Conservation (phyloP, 768 basidiomycete genomes). For the Termitomyces sp. region DNA sequence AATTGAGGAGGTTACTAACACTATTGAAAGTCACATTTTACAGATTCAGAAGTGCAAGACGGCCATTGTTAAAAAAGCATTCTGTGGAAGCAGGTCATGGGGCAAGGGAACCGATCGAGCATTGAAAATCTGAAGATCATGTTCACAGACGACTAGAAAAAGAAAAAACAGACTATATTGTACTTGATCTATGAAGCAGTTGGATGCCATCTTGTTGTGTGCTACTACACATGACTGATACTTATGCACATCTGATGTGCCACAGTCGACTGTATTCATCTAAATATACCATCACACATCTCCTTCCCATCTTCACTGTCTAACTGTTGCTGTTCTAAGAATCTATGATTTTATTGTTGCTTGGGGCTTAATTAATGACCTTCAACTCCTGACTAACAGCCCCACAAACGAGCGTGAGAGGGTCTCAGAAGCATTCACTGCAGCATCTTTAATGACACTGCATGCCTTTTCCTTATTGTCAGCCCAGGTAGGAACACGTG, state of each 20-base stretch:
- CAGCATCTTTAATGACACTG: slow-evolving; percentile 40
- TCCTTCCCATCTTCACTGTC: not conserved
- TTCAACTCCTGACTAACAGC: slow-evolving; percentile 1
- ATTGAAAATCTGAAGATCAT: slow-evolving; percentile 81
- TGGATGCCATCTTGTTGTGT: not conserved
- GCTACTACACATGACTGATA: not conserved
- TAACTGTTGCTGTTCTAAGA: not conserved
- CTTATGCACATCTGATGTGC: not conserved
- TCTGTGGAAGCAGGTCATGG: slow-evolving; percentile 47
- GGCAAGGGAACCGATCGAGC: slow-evolving; percentile 51
- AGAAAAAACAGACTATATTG: not conserved
- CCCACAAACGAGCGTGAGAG: slow-evolving; percentile 26
- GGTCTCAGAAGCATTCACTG: slow-evolving; percentile 21
- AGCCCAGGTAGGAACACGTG: slow-evolving; percentile 46
- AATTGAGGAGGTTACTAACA: slow-evolving; percentile 52
- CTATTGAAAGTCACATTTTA: slow-evolving; percentile 77
- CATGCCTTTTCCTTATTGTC: slow-evolving; percentile 38
- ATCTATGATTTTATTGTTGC: not conserved
- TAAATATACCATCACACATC: not conserved
- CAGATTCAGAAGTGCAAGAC: slow-evolving; percentile 85
- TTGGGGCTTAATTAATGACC: not conserved
- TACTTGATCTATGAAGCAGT: not conserved
- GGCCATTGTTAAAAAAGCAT: slow-evolving; percentile 82
- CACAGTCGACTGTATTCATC: not conserved
- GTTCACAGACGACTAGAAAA: slow-evolving; percentile 49